Conservation (phyloP, 2,329 filamentous ascomycete species). For the Colletotrichum paranaense region DNA sequence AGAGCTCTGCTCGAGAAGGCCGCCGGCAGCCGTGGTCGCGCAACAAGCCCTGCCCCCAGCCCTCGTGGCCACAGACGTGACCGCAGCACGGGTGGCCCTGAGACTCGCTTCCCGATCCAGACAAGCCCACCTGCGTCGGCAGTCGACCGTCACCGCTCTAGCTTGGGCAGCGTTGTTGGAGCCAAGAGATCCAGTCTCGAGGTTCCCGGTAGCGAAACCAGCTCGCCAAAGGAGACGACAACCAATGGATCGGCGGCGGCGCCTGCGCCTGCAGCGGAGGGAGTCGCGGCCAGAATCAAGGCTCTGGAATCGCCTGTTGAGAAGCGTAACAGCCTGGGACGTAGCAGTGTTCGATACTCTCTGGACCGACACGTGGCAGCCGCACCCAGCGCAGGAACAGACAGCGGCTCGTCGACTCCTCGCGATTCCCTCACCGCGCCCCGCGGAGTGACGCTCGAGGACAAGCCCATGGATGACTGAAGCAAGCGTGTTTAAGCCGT, state of each 20-base stretch:
- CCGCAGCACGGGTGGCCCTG: conserved; percentile 77
- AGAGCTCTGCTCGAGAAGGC: conserved; percentile 80
- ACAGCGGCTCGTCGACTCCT: conserved; percentile 39
- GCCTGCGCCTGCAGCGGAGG: conserved; percentile 27
- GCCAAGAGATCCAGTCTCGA: conserved; percentile 79
- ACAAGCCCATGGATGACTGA: conserved; percentile 64
- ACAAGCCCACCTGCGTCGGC: conserved; percentile 68
- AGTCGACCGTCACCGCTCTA: conserved; percentile 62
- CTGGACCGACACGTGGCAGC: conserved; percentile 61
- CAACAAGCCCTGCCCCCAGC: conserved; percentile 77
- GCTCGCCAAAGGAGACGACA: conserved; percentile 49
- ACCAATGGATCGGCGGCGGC: conserved; percentile 52
- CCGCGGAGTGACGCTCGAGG: conserved; percentile 63
- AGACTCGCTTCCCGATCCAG: conserved; percentile 87
- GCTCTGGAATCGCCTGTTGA: conserved; percentile 53
- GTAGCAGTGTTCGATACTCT: conserved; percentile 62
- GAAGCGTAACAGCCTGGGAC: conserved; percentile 74
- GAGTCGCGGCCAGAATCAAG: conserved; percentile 31
- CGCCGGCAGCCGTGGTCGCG: conserved; percentile 75
- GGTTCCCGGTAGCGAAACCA: conserved; percentile 74
- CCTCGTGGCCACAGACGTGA: conserved; percentile 78
- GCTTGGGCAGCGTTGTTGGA: conserved; percentile 60
- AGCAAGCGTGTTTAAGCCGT: conserved; percentile 28
- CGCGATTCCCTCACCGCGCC: conserved; percentile 37
- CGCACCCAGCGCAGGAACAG: conserved; percentile 38